Conservation (phyloP, 2,329 filamentous ascomycete species). For the Neonectria coccinea region DNA sequence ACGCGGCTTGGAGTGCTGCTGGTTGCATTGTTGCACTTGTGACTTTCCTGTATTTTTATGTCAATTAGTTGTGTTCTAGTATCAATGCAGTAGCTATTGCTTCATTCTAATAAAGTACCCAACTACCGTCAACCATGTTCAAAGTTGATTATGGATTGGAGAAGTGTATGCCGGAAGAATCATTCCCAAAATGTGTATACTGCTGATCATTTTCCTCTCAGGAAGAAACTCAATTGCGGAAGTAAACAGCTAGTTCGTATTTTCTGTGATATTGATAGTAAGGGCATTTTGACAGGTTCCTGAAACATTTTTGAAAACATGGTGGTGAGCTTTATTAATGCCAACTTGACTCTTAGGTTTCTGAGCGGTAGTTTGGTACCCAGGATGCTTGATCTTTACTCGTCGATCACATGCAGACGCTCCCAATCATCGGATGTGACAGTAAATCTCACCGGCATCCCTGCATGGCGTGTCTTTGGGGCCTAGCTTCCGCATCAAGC, state of each 20-base stretch:
- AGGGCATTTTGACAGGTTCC: neutral
- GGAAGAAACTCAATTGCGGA: too few relatives aligned
- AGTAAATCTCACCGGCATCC: neutral
- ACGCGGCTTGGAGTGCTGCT: neutral
- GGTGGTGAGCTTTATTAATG: too few relatives aligned
- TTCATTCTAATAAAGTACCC: neutral
- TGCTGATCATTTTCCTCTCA: too few relatives aligned
- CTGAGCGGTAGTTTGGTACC: too few relatives aligned
- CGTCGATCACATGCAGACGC: too few relatives aligned
- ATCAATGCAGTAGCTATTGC: neutral
- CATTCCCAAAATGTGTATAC: too few relatives aligned
- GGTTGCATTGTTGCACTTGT: neutral
- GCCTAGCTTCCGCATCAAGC: constrained; percentile 2
- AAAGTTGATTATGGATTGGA: neutral
- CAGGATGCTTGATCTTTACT: too few relatives aligned
- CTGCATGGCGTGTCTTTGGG: constrained; percentile 10
- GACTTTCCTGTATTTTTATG: neutral
- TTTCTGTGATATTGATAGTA: neutral
- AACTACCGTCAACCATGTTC: neutral
- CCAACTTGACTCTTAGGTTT: too few relatives aligned
- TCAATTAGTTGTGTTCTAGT: neutral
- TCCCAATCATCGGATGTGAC: too few relatives aligned
- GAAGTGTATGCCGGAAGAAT: too few relatives aligned
- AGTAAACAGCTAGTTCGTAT: too few relatives aligned
- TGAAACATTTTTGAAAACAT: too few relatives aligned